A percentile compares a stretch with the other conserved stretches of the same genome.
phyloP scores from a whole-genome alignment of 495 filamentous ascomycete genomes.

The Penicillium canescens region DNA sequence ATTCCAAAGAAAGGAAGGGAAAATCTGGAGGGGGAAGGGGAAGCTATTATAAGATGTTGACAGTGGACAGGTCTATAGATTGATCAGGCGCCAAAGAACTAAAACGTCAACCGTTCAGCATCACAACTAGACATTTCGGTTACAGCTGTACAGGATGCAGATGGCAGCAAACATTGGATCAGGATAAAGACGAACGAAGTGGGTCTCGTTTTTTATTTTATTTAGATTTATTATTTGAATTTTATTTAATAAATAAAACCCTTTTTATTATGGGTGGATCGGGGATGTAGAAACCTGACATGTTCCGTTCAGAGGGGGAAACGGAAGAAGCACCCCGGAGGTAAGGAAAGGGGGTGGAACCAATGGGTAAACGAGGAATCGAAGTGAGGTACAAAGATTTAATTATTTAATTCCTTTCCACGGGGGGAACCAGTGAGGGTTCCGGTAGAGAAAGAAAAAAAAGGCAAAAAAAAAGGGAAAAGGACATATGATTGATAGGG shows the following conservation, averaged over 20 bases:
- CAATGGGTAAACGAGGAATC: constrained; percentile 20
- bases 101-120: constrained; percentile 40
- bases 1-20: constrained; percentile 14
- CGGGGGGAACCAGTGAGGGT: constrained; percentile 10
- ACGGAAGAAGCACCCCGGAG: constrained; percentile 23
- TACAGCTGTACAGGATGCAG: constrained; percentile 47
- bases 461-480: not conserved
- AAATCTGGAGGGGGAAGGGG: constrained; percentile 32
- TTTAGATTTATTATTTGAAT: constrained; percentile 15
- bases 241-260: constrained; percentile 14
- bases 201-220: constrained; percentile 18
- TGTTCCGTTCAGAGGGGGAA: constrained; percentile 14
- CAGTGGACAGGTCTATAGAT: constrained; percentile 41
- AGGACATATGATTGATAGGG: not conserved
- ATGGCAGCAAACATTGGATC: constrained; percentile 41
- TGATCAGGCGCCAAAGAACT: constrained; percentile 43
- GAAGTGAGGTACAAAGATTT: constrained; percentile 8
- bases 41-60: constrained; percentile 34
- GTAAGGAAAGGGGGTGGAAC: constrained; percentile 33
- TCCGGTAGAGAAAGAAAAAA: constrained; percentile 9
- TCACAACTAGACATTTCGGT: constrained; percentile 37
- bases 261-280: constrained; percentile 13
- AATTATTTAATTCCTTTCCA: not conserved
- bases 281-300: constrained; percentile 12
- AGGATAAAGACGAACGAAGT: constrained; percentile 26